Conservation (phyloP, 106 monocot species). For the Acanthochlamys bracteata region DNA sequence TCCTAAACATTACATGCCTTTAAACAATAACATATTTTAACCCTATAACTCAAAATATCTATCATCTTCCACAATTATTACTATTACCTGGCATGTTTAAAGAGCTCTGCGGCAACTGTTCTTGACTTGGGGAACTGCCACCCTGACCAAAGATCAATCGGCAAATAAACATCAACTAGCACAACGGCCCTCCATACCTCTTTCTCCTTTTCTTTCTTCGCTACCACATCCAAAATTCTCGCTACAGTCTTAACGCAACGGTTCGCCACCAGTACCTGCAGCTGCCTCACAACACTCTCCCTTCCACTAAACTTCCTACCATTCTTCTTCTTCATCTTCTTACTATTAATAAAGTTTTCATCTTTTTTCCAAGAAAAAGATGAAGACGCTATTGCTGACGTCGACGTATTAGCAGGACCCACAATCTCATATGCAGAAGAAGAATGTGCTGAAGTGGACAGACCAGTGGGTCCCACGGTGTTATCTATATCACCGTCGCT, state of each 20-base stretch:
- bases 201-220: constrained; percentile 7
- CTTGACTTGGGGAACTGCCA: constrained; percentile 70
- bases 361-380: no score
- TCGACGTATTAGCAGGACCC: background rate
- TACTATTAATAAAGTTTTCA: no score
- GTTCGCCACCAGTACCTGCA: constrained; percentile 28
- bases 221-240: constrained; percentile 38
- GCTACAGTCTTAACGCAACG: constrained; percentile 36
- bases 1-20: no score
- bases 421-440: no score
- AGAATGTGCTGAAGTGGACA: background rate
- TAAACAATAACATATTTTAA: no score
- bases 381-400: no score
- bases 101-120: constrained; percentile 50
- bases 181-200: constrained; percentile 40
- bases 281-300: constrained; percentile 54
- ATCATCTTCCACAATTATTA: no score
- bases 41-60: no score
- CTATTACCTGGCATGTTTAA: constrained; percentile 77
- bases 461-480: background rate
- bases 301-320: constrained; percentile 26
- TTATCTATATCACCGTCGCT: background rate
- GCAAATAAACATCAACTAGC: constrained; percentile 78
- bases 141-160: constrained; percentile 60
- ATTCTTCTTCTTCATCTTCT: constrained; percentile 26